A percentile compares a stretch with the other conserved stretches of the same genome.
Evolutionary conservation across 1,284 basidiomycete species (phyloP).

Genomic region (Exobasidium rhododendri): DNA sequence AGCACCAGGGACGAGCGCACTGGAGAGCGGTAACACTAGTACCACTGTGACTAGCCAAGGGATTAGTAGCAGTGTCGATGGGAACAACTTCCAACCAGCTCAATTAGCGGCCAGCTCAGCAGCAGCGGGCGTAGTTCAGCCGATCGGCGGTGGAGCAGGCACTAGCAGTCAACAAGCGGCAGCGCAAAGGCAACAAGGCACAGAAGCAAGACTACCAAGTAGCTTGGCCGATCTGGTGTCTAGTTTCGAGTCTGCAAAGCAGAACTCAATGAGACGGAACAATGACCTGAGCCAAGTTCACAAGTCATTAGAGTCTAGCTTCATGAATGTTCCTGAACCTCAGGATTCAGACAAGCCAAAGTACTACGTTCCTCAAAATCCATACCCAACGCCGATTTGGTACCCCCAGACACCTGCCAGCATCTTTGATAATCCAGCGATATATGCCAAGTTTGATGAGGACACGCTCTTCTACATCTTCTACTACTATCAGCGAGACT

Average conservation of each 20-base stretch:
- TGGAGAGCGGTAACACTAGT: too few relatives aligned
- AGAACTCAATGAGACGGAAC: slow-evolving; percentile 78
- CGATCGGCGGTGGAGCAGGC: slow-evolving; percentile 37
- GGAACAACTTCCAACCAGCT: slow-evolving; percentile 29
- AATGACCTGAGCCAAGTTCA: slow-evolving; percentile 71
- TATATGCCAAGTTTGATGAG: slow-evolving; percentile 90
- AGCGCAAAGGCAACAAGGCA: slow-evolving; percentile 36
- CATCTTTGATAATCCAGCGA: slow-evolving; percentile 75
- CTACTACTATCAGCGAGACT: slow-evolving; percentile 94
- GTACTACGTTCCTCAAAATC: slow-evolving; percentile 93
- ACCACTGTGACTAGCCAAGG: slow-evolving; percentile 2
- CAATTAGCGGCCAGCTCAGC: slow-evolving; percentile 56
- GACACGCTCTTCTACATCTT: slow-evolving; percentile 99
- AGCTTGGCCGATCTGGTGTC: slow-evolving; percentile 87
- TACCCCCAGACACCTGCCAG: slow-evolving; percentile 87
- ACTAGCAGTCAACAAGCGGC: slow-evolving; percentile 32
- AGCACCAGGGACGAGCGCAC: slow-evolving; percentile 2
- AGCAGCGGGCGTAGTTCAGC: slow-evolving; percentile 54
- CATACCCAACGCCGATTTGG: slow-evolving; percentile 84
- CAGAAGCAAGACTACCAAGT: slow-evolving; percentile 61
- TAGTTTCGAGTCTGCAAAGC: slow-evolving; percentile 91
- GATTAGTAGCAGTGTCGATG: slow-evolving; percentile 2
- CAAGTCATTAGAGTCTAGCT: slow-evolving; percentile 85
- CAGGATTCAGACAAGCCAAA: slow-evolving; percentile 68
- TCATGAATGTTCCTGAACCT: slow-evolving; percentile 82